Evolutionary conservation across 2,329 filamentous ascomycete species (phyloP), one percentile per base, ranked within the genome.

Genomic region (Colletotrichum magnum): DNA sequence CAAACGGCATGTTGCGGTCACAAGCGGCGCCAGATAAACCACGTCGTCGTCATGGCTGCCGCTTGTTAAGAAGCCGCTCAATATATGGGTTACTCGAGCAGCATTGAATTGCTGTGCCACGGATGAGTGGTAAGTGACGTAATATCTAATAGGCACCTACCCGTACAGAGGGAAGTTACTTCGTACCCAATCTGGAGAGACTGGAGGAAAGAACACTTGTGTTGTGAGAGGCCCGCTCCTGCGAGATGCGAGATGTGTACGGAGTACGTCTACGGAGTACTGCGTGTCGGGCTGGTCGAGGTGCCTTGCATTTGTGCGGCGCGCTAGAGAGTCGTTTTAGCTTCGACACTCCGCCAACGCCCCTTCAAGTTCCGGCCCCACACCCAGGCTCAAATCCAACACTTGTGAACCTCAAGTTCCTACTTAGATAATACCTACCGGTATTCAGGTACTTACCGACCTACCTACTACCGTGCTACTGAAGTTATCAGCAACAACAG

Each of bases 261-360:
- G 21, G 21, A 24, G 21, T 24, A 24, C 18, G 18, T 50, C n/a
- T 47, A 18, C 21, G 21, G 21, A 24, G 43, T 47, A 21, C 47
- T 50, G 47, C 58, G 45, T 21, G 21, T 24, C 21, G 21, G 21
- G 21, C 15, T n/a, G 59, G 53, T 63, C 50, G 26, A 58, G 36
- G 58, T 70, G 58, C 68, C 68, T 69, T 70, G 64, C 68, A 58
- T 67, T 57, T 61, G 41, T 66, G 47, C 47, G 43, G 64, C 58
- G 58, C 68, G 45, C 62, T 56, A 65, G 32, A 70, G 67, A 68
- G 45, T 52, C 58, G 58, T 68, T 68, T 70, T 68, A 63, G 64
- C 64, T 47, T 64, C n/a, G 53, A 28, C 21, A 36, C 48, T 64
- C 26, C 36, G 18, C 21, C 36, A 26, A 68, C 68, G 32, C 64